Evolutionary conservation across 306 rosid genomes (phyloP).

Genomic region (Lathyrus aphaca): DNA sequence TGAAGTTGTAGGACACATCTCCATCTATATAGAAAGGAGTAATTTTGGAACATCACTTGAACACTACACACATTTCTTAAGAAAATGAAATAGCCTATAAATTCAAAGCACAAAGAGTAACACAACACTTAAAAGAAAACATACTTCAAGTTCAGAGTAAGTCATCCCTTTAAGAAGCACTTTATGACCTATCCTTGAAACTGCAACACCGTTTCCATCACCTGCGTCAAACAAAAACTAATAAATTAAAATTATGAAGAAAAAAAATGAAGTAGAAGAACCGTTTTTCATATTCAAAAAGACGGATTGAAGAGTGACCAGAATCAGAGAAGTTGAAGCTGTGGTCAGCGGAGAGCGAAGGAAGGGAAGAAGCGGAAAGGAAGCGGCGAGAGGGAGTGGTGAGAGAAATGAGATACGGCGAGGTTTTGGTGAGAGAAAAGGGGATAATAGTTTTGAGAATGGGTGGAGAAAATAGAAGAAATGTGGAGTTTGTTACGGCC

Average conservation of each 20-base stretch:
- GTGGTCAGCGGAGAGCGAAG: not conserved
- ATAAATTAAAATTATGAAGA: not conserved
- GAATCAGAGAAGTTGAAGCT: constrained; percentile 34
- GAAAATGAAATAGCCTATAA: too few relatives aligned
- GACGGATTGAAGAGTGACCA: constrained; percentile 37
- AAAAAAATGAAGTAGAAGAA: not conserved
- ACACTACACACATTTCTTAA: too few relatives aligned
- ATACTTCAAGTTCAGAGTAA: constrained; percentile 75
- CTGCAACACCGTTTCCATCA: constrained; percentile 24
- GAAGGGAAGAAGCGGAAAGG: constrained; percentile 42
- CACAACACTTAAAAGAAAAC: not conserved
- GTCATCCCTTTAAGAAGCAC: constrained; percentile 78
- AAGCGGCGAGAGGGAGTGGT: constrained; percentile 44
- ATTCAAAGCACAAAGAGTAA: too few relatives aligned
- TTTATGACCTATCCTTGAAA: constrained; percentile 48
- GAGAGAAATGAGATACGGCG: constrained; percentile 36
- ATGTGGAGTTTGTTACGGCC: constrained; percentile 35
- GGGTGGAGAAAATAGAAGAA: not conserved
- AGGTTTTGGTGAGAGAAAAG: constrained; percentile 37
- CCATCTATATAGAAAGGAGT: too few relatives aligned
- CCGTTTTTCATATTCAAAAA: not conserved
- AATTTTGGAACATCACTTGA: too few relatives aligned
- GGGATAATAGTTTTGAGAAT: constrained; percentile 32
- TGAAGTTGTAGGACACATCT: too few relatives aligned
- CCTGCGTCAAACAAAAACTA: constrained; percentile 26